Base-by-base conservation (phyloP, 305 asterid genomes). In the Coffea humblotiana region DNA sequence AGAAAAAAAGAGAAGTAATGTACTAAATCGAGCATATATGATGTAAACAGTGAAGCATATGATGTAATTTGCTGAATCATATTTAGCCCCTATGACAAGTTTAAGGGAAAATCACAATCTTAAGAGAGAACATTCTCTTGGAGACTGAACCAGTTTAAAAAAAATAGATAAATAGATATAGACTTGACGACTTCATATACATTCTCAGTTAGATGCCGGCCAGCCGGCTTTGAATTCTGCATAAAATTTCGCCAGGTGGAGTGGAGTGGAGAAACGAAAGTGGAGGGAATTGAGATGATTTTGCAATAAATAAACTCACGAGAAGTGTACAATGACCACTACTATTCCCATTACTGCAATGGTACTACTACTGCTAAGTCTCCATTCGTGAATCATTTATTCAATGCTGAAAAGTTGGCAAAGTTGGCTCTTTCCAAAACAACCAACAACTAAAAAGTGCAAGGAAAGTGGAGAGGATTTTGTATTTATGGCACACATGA, bases 241-340 rank as follows among this genome's bases (percentile, higher is more conserved):
- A 63, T 40, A 56, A 21, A 63, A 23, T 5, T 74, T 35, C 54
- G 65, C 83, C 92, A 87, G 66, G 43, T 40, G 43, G 43, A 37
- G 78, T 84, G 90, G 88, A 84, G 47, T 29, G 32, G 32, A 32
- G 14, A 40, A 29, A 70, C 32, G 32, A 15, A 5, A 66, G 49
- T 19, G 76, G 77, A 74, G 72, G n/a, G 60, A 25, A 75, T 48
- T 37, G 69, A 74, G 82, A 70, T 73, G 72, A 77, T 54, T 54
- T 9, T 23, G 71, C 37, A 85, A 73, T 90, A 81, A 90, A 87
- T 84, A 75, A 81, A 29, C 56, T 90, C 94, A 90, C 90, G 89
- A 78, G 94, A 83, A 73, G 15, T 79, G 72, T 69, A 66, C 58
- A 56, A 14, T 45, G 78, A 52, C 78, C 81, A 82, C 67, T 68